A percentile compares a stretch with the other conserved stretches of the same genome.
These are phyloP conservation scores for Colletotrichum sublineola DNA, from an alignment of 2,329 filamentous ascomycete genomes.

Conservation along the genomic window DNA sequence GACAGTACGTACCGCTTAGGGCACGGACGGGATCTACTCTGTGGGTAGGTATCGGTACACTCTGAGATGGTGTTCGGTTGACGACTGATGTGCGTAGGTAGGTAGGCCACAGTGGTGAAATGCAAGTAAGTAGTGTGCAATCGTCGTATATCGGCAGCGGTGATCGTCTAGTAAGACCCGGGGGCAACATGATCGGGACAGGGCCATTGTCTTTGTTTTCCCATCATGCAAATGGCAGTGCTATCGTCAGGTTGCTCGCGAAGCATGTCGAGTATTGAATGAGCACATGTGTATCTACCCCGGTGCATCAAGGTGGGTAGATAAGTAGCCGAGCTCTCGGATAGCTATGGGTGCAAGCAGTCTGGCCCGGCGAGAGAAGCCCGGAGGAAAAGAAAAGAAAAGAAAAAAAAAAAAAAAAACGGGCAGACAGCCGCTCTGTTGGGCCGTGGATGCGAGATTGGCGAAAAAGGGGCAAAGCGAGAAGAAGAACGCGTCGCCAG, in stretches of 20 bases:
- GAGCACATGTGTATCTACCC: too few species aligned
- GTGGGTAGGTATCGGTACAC: background rate
- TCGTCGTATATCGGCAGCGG: slow-evolving; percentile 28
- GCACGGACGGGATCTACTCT: too few species aligned
- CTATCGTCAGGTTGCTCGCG: background rate
- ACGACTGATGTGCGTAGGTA: too few species aligned
- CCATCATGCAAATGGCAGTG: background rate
- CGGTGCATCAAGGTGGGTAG: too few species aligned
- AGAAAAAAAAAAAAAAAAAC: too few species aligned
- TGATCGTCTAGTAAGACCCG: slow-evolving; percentile 31
- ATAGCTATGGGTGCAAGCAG: background rate
- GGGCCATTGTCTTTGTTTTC: slow-evolving; percentile 5
- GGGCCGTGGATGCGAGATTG: background rate
- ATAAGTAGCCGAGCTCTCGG: background rate
- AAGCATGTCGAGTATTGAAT: background rate
- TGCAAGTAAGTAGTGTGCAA: too few species aligned
- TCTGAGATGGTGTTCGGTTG: background rate
- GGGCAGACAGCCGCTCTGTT: too few species aligned
- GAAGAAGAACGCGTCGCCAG: background rate
- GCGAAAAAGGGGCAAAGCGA: background rate
- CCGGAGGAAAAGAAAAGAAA: too few species aligned
- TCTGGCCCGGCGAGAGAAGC: too few species aligned
- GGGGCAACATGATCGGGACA: slow-evolving; percentile 21
- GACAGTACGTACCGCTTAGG: background rate
- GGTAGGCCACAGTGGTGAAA: too few species aligned